These are phyloP conservation scores for Amylocarpus encephaloides DNA, from an alignment of 2,329 filamentous ascomycete species.

Conservation along the genomic window DNA sequence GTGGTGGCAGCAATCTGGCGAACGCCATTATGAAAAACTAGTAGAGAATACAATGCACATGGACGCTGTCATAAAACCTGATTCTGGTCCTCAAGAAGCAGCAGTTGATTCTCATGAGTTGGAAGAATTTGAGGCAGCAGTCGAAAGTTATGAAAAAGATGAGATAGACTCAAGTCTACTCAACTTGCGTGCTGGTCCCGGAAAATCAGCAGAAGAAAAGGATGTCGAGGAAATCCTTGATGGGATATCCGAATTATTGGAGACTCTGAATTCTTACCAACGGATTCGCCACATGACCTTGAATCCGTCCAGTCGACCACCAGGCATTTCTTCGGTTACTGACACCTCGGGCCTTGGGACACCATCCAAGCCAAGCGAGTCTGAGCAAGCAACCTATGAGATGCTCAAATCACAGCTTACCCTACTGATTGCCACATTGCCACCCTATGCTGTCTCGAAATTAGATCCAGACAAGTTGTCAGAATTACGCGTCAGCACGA, in stretches of 20 bases:
- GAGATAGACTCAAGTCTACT: constrained; percentile 50
- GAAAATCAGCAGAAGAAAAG: constrained; percentile 49
- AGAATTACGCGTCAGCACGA: constrained; percentile 47
- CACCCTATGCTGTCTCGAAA: constrained; percentile 51
- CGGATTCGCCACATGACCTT: constrained; percentile 69
- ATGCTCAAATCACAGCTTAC: constrained; percentile 46
- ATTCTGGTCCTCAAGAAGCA: constrained; percentile 3
- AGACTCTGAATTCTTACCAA: constrained; percentile 72
- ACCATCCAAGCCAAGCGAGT: constrained; percentile 56
- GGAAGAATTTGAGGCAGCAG: constrained; percentile 40
- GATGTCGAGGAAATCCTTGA: constrained; percentile 64
- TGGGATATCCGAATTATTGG: constrained; percentile 68
- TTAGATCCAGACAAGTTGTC: constrained; percentile 48
- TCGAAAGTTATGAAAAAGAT: constrained; percentile 53
- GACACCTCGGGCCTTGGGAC: constrained; percentile 49
- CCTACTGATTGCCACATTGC: constrained; percentile 45
- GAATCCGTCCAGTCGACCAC: constrained; percentile 54
- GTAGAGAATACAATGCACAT: constrained; percentile 37
- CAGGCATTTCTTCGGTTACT: constrained; percentile 58
- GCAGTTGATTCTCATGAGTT: constrained; percentile 30
- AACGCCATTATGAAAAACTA: constrained; percentile 57
- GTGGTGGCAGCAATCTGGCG: constrained; percentile 71
- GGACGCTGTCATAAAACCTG: constrained; percentile 3
- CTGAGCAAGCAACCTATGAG: constrained; percentile 46
- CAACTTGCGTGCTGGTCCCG: constrained; percentile 34